Evolutionary conservation across 2,329 filamentous ascomycete genomes (phyloP).

Genomic region (Penicillium sp.): DNA sequence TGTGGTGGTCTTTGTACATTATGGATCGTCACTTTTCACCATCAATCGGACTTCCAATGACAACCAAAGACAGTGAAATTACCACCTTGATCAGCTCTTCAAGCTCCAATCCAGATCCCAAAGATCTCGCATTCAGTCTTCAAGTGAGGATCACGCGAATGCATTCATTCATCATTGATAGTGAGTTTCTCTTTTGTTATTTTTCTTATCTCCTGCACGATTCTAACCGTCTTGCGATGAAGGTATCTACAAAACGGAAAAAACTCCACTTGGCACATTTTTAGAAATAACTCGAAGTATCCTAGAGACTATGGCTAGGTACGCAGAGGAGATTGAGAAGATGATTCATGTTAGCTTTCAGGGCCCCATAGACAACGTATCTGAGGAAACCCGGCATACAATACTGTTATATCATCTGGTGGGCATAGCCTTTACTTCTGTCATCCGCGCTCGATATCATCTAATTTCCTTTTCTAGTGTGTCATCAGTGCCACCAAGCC

Average conservation of each 20-base stretch:
- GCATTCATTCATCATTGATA: constrained; percentile 41
- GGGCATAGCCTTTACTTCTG: constrained; percentile 12
- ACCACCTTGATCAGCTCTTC: constrained; percentile 37
- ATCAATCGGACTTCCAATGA: constrained; percentile 47
- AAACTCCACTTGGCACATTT: constrained; percentile 39
- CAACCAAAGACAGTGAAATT: constrained; percentile 45
- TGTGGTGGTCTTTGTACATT: constrained; percentile 51
- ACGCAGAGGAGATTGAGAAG: constrained; percentile 45
- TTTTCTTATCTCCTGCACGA: background rate
- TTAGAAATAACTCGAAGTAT: constrained; percentile 43
- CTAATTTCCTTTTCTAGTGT: constrained; percentile 22
- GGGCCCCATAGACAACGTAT: constrained; percentile 40
- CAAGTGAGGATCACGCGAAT: constrained; percentile 44
- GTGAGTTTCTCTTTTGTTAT: constrained; percentile 28
- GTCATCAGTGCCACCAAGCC: constrained; percentile 19
- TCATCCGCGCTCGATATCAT: constrained; percentile 12
- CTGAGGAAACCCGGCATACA: constrained; percentile 43
- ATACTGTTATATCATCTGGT: constrained; percentile 48
- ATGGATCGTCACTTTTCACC: constrained; percentile 49
- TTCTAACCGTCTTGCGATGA: background rate
- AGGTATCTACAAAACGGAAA: constrained; percentile 46
- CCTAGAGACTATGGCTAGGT: constrained; percentile 41
- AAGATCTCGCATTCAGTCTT: constrained; percentile 39
- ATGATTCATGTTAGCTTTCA: constrained; percentile 39
- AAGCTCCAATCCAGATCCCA: constrained; percentile 29